phyloP scores from a whole-genome alignment of 2,329 filamentous ascomycete genomes.

The Colletotrichum aenigma region DNA sequence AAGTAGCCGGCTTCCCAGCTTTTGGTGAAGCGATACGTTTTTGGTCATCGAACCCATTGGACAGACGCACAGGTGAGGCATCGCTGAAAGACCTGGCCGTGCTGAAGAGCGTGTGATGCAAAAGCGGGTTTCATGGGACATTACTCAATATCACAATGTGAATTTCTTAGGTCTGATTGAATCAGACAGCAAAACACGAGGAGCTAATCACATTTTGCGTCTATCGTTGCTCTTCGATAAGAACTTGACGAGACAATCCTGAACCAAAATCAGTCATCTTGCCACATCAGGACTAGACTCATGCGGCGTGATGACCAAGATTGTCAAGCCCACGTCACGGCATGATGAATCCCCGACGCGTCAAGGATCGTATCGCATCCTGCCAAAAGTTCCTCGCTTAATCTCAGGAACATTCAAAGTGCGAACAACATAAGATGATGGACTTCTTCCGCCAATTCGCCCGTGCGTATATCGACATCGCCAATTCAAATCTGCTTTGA shows the following conservation, averaged over 20 bases:
- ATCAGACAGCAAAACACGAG: neutral
- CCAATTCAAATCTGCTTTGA: neutral
- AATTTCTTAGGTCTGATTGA: neutral
- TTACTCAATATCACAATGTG: neutral
- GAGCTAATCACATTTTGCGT: neutral
- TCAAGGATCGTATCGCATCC: neutral
- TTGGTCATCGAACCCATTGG: neutral
- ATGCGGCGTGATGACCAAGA: neutral
- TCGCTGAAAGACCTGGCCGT: neutral
- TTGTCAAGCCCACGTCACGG: neutral
- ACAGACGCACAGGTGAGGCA: neutral
- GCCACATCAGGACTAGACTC: neutral
- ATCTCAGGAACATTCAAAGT: neutral
- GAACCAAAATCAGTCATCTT: neutral
- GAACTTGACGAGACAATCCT: neutral
- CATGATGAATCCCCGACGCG: neutral
- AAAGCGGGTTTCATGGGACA: rapidly evolving
- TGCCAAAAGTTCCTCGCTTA: neutral
- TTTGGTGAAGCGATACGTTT: neutral
- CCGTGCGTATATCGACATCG: neutral
- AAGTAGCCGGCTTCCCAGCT: neutral
- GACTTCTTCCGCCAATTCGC: neutral
- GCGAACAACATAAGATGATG: neutral
- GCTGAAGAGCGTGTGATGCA: neutral
- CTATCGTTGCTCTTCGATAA: neutral